A percentile compares a stretch with the other conserved stretches of the same genome.
Evolutionary conservation across 2,329 filamentous ascomycete species (phyloP).

Genomic region (Trichophyton simii): DNA sequence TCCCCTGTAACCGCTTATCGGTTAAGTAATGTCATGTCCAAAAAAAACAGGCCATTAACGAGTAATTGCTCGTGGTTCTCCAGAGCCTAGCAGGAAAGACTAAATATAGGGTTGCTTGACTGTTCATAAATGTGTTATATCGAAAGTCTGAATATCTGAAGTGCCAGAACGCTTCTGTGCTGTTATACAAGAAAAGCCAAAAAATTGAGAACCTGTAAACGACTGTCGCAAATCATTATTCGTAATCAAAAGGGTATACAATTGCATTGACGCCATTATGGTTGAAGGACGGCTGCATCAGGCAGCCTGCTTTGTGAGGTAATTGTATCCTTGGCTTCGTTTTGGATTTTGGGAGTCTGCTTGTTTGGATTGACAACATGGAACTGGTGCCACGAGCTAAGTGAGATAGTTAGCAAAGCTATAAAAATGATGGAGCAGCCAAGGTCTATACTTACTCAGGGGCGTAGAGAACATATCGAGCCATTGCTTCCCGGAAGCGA

Average conservation of each 20-base stretch:
- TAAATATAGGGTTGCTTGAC: no score
- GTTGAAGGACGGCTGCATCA: neutral
- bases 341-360: neutral
- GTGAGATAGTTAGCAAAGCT: neutral
- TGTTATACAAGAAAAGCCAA: neutral
- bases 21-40: neutral
- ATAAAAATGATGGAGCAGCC: neutral
- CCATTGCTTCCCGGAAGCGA: conserved; percentile 92
- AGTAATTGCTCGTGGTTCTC: no score
- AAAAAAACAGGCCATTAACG: neutral
- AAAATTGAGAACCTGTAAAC: neutral
- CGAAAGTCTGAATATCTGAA: neutral
- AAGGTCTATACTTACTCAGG: conserved; percentile 29
- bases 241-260: neutral
- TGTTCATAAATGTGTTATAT: neutral
- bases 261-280: neutral
- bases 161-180: neutral
- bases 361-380: conserved; percentile 8
- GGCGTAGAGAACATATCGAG: conserved; percentile 54
- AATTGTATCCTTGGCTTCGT: neutral
- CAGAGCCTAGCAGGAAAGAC: no score
- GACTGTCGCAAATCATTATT: neutral
- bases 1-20: neutral
- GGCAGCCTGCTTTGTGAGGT: neutral
- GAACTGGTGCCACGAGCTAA: conserved; percentile 15